These are phyloP conservation scores for Scedosporium apiospermum DNA, from an alignment of 2,329 filamentous ascomycete genomes.

Conservation along the genomic window DNA sequence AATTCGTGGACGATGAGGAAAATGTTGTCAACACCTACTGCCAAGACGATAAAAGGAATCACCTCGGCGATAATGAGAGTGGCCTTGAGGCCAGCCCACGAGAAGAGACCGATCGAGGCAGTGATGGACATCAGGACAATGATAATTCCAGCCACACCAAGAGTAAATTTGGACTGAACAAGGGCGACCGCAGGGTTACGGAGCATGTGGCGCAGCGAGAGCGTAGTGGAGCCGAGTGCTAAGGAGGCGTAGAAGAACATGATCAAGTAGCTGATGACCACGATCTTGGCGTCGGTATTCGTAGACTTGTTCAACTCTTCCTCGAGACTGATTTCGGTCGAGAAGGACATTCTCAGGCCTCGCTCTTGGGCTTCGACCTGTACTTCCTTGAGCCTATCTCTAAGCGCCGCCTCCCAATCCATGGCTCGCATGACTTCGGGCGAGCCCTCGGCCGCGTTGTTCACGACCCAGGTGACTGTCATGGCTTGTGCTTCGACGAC, in stretches of 20 bases:
- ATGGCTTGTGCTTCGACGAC: conserved; percentile 69
- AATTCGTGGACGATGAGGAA: conserved; percentile 98
- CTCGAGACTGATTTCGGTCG: conserved; percentile 88
- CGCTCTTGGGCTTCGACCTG: conserved; percentile 70
- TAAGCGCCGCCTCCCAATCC: conserved; percentile 81
- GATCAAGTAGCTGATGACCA: conserved; percentile 92
- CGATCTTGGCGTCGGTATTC: conserved; percentile 95
- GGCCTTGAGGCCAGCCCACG: conserved; percentile 82
- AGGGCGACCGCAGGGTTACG: conserved; percentile 75
- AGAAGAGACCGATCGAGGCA: conserved; percentile 90
- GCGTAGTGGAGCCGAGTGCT: conserved; percentile 78
- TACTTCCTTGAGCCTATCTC: conserved; percentile 62
- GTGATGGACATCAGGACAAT: conserved; percentile 98
- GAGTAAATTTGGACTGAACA: conserved; percentile 92
- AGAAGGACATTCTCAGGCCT: conserved; percentile 85
- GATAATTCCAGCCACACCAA: conserved; percentile 87
- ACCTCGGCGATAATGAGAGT: conserved; percentile 98
- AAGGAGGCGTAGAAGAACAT: conserved; percentile 98
- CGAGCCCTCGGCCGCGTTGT: conserved; percentile 70
- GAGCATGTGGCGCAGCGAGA: conserved; percentile 67
- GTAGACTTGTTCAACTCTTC: conserved; percentile 96
- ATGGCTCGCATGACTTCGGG: conserved; percentile 62
- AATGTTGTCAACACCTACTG: conserved; percentile 97
- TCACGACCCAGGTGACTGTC: conserved; percentile 90
- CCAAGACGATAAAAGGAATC: conserved; percentile 92